Conservation (phyloP, 768 basidiomycete genomes). For the Podaxis sp. region DNA sequence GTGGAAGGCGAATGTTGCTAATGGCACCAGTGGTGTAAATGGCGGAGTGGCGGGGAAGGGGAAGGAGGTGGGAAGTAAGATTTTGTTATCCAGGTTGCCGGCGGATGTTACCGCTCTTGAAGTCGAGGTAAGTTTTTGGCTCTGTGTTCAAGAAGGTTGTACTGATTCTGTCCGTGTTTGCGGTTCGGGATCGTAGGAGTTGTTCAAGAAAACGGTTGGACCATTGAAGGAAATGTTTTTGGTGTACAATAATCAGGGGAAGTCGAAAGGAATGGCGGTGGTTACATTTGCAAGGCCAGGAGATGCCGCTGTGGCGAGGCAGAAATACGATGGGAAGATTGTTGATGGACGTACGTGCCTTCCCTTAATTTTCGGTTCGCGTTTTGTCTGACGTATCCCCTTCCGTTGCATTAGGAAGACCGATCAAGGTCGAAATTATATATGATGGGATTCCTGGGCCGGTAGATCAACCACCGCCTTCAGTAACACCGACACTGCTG, state of each 20-base stretch:
- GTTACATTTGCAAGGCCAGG: constrained; percentile 62
- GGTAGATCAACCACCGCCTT: constrained; percentile 16
- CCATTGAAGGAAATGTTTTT: constrained; percentile 69
- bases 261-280: constrained; percentile 79
- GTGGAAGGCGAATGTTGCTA: constrained; percentile 43
- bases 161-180: neutral
- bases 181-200: constrained; percentile 41
- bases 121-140: constrained; percentile 50
- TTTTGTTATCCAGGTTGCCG: constrained; percentile 64
- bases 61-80: constrained; percentile 57
- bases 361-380: neutral
- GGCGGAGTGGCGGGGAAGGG: constrained; percentile 27
- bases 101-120: constrained; percentile 68
- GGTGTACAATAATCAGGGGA: constrained; percentile 73
- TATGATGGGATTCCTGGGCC: constrained; percentile 36
- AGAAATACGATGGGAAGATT: constrained; percentile 75
- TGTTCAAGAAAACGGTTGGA: constrained; percentile 76
- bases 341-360: constrained; percentile 57
- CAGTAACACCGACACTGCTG: constrained; percentile 1
- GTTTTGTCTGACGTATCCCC: neutral
- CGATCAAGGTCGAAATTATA: constrained; percentile 65
- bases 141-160: neutral
- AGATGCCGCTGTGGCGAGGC: constrained; percentile 60
- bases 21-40: constrained; percentile 10
- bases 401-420: constrained; percentile 44